Conservation (phyloP, 129 eudicot species). For the Ambrosia trifida region DNA sequence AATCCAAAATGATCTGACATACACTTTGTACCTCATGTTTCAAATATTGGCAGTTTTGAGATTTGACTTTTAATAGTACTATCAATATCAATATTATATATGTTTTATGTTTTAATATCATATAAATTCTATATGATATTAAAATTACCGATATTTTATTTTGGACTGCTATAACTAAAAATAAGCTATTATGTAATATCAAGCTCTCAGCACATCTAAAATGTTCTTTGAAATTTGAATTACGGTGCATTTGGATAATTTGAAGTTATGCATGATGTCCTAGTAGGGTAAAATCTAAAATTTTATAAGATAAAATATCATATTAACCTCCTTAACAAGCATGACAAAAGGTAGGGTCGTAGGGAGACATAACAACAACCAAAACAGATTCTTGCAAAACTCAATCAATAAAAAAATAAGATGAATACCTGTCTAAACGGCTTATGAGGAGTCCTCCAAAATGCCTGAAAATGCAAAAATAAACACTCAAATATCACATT, state of each 20-base stretch:
- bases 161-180: no score
- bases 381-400: slow-evolving; percentile 18
- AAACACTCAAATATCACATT: slow-evolving; percentile 8
- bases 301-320: neutral
- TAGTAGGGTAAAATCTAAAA: neutral
- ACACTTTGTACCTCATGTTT: neutral
- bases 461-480: slow-evolving; percentile 60
- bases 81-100: no score
- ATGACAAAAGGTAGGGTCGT: neutral
- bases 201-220: neutral
- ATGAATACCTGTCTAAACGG: slow-evolving; percentile 86
- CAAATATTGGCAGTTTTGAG: no score
- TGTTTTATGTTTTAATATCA: no score
- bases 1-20: neutral
- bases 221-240: neutral
- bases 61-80: no score
- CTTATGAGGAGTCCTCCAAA: slow-evolving; percentile 97
- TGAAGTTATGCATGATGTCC: neutral
- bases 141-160: no score
- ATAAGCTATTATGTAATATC: neutral
- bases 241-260: neutral
- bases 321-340: neutral
- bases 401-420: slow-evolving; percentile 2
- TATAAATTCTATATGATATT: no score
- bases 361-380: neutral